Evolutionary conservation across 192 early-diverging fungal species (phyloP), one percentile per base, ranked within the genome.

Genomic region (Linnemannia elongata): DNA sequence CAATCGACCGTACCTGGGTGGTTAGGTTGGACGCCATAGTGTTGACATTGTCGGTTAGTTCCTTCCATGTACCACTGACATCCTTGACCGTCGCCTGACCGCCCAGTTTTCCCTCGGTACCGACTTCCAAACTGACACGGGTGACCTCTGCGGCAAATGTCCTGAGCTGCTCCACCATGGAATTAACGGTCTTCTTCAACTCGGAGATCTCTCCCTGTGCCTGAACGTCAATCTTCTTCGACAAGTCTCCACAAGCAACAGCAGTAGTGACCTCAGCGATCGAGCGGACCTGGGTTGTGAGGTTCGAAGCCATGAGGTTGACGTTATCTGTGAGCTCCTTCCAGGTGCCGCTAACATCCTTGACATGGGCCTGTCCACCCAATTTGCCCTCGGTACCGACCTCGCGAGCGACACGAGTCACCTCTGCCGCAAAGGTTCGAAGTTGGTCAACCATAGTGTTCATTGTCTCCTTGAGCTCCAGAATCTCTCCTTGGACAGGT

Each of bases 11-110:
- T 13, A 96, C 93, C 80, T 95, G 95, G 33, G 83, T 76, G 0
- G 94, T 94, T 17, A 95, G 69, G 69, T 94, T 94, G 45, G 63
- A 77, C 0, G 93, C 92, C 94, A 95, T 94, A n/a, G 82, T 90
- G 82, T 95, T 95, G 69, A 94, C 93, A 72, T 94, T 93, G 35
- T 93, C 91, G 0, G 92, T 94, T 6, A 94, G 80, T 55, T 94
- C 91, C 80, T 93, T 92, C 94, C 94, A 94, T 1, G 92, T 94
- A 13, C 94, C 94, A 39, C 88, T 91, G 1, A 94, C 93, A 77
- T 18, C 90, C 57, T 88, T 83, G 12, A 94, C 92, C 1, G 84
- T 79, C 24, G 94, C 94, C 74, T 93, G 93, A 33, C 94, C 94
- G 22, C 92, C 94, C 0, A 94, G 88, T 15, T 90, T 88, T 8